Base-by-base conservation (phyloP, 208 protist species). In the Leishmania gerbilli region DNA sequence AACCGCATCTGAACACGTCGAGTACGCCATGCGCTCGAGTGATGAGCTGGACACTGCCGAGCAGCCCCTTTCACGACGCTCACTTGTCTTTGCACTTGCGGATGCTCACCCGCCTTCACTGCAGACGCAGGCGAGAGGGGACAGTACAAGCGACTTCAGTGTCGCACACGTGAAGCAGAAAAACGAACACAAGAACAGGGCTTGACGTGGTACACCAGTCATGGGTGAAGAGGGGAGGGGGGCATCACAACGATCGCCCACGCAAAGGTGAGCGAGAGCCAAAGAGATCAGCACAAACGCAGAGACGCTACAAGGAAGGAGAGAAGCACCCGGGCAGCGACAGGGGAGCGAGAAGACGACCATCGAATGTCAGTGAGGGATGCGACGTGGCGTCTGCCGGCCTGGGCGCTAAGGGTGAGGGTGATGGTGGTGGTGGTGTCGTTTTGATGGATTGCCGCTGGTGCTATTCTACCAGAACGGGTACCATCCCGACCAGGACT, bases 401-500 rank as follows among this genome's bases (percentile, higher is more conserved):
- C 1, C 13, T 42, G n/a, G 3, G 27, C 64, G 45, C 45, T 49
- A 40, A n/a, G 24, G 13, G 8, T 42, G 31, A 13, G 24, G 21
- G 17, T 42, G n/a, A 47, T 40, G 21, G 17, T 42, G n/a, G 71
- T 55, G n/a, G 71, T 55, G 11, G 47, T 58, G 34, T 45, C 40
- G 40, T 24, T 19, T 27, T 31, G n/a, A 31, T 34, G 2, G 3
- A 37, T 27, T 47, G 31, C 37, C 11, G 27, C 24, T n/a, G 45
- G 27, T 21, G 45, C 51, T 42, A 15, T 4, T 45, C 56, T 88
- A 98, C 96, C 94, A 97, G 80, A 96, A 98, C 8, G 96, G 96
- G 68, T 95, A 95, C 96, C 96, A 98, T 0, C 96, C 96, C 1
- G 92, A 95, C 92, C 93, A 98, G 21, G 93, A 97, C 84, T 97